Conservation (phyloP, 148 eudicot species). For the Rhododendron henanense region DNA sequence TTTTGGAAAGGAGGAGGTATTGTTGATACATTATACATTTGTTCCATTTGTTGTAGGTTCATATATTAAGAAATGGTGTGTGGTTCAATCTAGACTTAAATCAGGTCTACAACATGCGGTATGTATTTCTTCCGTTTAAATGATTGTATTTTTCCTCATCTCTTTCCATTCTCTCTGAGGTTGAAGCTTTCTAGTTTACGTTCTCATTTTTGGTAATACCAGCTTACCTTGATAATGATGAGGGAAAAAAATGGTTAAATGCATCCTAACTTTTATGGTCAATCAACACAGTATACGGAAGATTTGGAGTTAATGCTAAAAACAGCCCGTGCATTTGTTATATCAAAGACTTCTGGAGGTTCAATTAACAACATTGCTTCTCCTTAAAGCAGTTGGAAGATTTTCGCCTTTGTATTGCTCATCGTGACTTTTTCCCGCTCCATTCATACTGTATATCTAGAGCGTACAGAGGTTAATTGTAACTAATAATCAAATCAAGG, state of each 20-base stretch:
- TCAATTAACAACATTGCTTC: constrained; percentile 14
- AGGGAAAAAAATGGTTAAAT: background rate
- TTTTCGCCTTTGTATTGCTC: background rate
- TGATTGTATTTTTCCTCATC: background rate
- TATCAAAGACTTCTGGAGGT: constrained; percentile 30
- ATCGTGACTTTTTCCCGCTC: background rate
- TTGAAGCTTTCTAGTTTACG: background rate
- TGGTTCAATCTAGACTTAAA: constrained; percentile 87
- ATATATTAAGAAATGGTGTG: constrained; percentile 92
- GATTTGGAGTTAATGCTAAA: constrained; percentile 65
- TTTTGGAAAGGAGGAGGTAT: background rate
- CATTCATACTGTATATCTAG: background rate
- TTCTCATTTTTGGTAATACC: background rate
- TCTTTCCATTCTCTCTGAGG: background rate
- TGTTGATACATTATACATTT: background rate
- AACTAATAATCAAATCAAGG: background rate
- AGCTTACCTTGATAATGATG: background rate
- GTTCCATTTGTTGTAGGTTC: constrained; percentile 43
- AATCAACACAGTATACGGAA: constrained; percentile 56
- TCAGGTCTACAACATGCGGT: constrained; percentile 75
- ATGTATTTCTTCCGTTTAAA: background rate
- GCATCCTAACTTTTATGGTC: background rate
- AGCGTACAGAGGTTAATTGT: background rate
- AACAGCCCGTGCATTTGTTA: constrained; percentile 51
- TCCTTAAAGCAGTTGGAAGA: background rate